These are phyloP conservation scores for Pochonia chlamydosporia DNA, from an alignment of 2,329 filamentous ascomycete genomes.

Conservation along the genomic window DNA sequence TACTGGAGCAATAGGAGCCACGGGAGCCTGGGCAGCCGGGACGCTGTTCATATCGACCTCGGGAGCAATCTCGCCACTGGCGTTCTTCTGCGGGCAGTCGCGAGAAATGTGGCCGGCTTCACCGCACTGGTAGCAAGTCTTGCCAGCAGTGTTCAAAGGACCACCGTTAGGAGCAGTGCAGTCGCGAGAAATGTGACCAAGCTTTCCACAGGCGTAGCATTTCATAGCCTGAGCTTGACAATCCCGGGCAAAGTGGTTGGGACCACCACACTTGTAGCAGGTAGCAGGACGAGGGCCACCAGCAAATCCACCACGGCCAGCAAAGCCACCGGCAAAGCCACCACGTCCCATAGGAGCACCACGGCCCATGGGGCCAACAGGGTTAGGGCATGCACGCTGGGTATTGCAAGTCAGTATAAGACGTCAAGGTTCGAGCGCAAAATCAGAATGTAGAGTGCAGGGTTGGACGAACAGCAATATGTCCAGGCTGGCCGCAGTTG, in stretches of 20 bases:
- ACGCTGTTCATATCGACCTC: conserved; percentile 39
- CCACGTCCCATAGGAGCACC: conserved; percentile 66
- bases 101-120: conserved; percentile 94
- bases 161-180: conserved; percentile 97
- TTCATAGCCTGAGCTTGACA: conserved; percentile 99
- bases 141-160: conserved; percentile 89
- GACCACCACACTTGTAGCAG: conserved; percentile 73
- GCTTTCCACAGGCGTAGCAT: conserved; percentile 94
- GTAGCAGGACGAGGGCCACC: conserved; percentile 64
- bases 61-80: conserved; percentile 41
- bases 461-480: conserved; percentile 69
- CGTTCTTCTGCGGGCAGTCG: conserved; percentile 75
- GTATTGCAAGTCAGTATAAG: conserved; percentile 11
- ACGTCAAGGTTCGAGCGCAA: neutral
- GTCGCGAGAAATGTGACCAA: conserved; percentile 87
- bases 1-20: conserved; percentile 39
- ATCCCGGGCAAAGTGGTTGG: conserved; percentile 97
- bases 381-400: conserved; percentile 77
- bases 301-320: conserved; percentile 68
- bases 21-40: conserved; percentile 30
- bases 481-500: conserved; percentile 88
- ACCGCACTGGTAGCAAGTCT: conserved; percentile 97
- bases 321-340: conserved; percentile 55
- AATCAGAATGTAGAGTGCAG: neutral
- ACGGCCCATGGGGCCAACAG: conserved; percentile 57